Conservation (phyloP, 441 rosid species). For the Erysimum pusillum region DNA sequence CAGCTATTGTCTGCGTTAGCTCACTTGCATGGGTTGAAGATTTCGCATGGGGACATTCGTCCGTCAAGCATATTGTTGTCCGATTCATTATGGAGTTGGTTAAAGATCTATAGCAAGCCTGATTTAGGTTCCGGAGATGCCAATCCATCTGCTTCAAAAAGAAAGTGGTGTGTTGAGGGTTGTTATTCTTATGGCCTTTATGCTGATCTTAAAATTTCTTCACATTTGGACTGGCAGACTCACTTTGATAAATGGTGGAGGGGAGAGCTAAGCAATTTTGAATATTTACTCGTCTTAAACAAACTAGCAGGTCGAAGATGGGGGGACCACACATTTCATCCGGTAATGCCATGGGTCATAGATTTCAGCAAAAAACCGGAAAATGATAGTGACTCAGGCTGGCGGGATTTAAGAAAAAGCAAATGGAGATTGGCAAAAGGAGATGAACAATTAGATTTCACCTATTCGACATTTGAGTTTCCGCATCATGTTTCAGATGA, state of each 20-base stretch:
- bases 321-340: constrained; percentile 96
- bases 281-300: constrained; percentile 84
- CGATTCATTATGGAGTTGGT: constrained; percentile 79
- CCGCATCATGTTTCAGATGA: constrained; percentile 99
- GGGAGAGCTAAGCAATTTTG: constrained; percentile 91
- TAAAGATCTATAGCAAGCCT: constrained; percentile 59
- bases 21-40: constrained; percentile 72
- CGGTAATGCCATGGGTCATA: constrained; percentile 97
- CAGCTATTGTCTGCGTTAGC: constrained; percentile 84
- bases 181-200: constrained; percentile 69
- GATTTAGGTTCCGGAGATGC: constrained; percentile 45
- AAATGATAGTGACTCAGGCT: constrained; percentile 77
- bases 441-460: constrained; percentile 96
- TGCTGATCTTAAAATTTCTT: constrained; percentile 70
- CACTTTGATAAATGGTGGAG: constrained; percentile 87
- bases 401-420: constrained; percentile 96
- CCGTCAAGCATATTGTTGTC: constrained; percentile 81
- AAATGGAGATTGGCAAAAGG: constrained; percentile 99
- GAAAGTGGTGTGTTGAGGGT: constrained; percentile 54
- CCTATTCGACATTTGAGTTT: constrained; percentile 88
- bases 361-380: constrained; percentile 89
- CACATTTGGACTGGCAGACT: constrained; percentile 67
- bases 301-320: constrained; percentile 95
- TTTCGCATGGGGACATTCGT: constrained; percentile 75
- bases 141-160: constrained; percentile 44